A percentile compares a stretch with the other conserved stretches of the same genome.
phyloP scores from a whole-genome alignment of 345 rosid genomes.

The Eucalyptus cloeziana region DNA sequence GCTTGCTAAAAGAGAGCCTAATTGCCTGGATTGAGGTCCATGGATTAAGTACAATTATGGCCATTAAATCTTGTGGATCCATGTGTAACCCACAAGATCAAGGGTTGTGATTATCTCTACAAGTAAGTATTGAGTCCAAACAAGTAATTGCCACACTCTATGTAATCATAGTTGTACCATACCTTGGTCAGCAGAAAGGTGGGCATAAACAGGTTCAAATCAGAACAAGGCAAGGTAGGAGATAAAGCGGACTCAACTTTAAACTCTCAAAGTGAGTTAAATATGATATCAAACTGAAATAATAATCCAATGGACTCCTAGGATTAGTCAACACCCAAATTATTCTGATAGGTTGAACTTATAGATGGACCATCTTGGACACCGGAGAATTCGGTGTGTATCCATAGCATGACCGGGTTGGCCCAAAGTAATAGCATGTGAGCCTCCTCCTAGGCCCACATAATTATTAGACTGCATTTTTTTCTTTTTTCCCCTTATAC shows the following conservation, averaged over 20 bases:
- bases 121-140: not conserved
- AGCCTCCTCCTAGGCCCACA: not conserved
- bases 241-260: not conserved
- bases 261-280: not conserved
- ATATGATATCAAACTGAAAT: not conserved
- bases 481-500: too few relatives aligned
- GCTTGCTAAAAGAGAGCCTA: not conserved
- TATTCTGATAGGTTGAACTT: not conserved
- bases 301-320: not conserved
- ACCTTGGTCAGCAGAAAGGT: not conserved
- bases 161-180: not conserved
- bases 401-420: not conserved
- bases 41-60: not conserved
- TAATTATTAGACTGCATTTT: not conserved
- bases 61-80: not conserved
- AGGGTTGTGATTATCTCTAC: not conserved
- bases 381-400: not conserved
- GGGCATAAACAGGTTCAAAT: not conserved
- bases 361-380: not conserved
- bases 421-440: not conserved
- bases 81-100: not conserved
- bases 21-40: not conserved
- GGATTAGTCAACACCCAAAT: not conserved
- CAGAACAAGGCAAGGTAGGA: not conserved
- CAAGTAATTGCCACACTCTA: not conserved